These are phyloP conservation scores for Periconia macrospinosa DNA, from an alignment of 2,329 filamentous ascomycete genomes.

Conservation along the genomic window DNA sequence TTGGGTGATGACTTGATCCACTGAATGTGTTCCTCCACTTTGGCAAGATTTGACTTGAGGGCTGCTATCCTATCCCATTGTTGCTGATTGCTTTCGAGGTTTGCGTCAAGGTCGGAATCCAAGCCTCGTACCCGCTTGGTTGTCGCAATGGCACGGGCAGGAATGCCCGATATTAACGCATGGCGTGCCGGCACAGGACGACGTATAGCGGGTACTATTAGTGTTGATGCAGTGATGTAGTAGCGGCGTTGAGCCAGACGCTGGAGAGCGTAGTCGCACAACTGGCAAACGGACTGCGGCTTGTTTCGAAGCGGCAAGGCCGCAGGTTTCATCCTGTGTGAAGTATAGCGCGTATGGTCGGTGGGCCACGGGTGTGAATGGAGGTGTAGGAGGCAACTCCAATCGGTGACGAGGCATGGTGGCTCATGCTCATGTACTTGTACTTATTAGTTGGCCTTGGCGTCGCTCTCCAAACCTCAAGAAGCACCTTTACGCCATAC, in stretches of 20 bases:
- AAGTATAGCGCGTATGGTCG: conserved; percentile 1
- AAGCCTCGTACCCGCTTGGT: conserved; percentile 15
- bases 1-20: conserved; percentile 28
- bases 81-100: not conserved
- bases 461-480: conserved; percentile 9
- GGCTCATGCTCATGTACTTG: conserved; percentile 9
- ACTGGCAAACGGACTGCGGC: conserved; percentile 35
- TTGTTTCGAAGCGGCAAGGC: conserved; percentile 28
- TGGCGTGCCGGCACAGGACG: conserved; percentile 23
- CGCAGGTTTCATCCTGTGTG: conserved; percentile 31
- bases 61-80: conserved; percentile 22
- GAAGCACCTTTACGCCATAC: conserved; percentile 4
- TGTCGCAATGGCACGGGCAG: conserved; percentile 24
- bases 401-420: conserved; percentile 21
- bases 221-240: conserved; percentile 25
- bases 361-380: not conserved
- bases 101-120: conserved; percentile 14
- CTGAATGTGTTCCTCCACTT: conserved; percentile 30
- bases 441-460: not conserved
- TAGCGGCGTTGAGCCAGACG: conserved; percentile 32
- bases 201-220: conserved; percentile 27
- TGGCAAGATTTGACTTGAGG: conserved; percentile 23
- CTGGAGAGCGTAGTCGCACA: conserved; percentile 36
- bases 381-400: not conserved
- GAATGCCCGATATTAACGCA: conserved; percentile 16